These are phyloP conservation scores for Anthracocystis panici-leucophaei DNA, from an alignment of 1,284 basidiomycete genomes.

Conservation along the genomic window DNA sequence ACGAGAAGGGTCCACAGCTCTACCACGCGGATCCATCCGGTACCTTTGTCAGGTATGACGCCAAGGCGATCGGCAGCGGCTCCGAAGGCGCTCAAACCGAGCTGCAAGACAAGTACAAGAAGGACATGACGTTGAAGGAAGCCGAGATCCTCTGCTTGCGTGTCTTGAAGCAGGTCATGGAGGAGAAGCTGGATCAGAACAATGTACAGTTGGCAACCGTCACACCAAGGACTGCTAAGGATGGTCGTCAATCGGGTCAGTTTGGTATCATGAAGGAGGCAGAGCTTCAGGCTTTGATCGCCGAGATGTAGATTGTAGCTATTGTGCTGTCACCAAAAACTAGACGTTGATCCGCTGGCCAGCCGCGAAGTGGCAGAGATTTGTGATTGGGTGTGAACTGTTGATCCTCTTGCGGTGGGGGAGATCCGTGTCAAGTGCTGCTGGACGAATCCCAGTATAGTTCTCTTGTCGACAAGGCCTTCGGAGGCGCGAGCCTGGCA, in stretches of 20 bases:
- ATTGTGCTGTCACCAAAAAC: neutral
- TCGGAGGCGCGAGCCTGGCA: too few relatives aligned
- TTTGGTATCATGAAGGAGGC: constrained; percentile 65
- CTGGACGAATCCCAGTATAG: too few relatives aligned
- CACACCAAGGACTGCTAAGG: constrained; percentile 59
- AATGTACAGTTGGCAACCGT: constrained; percentile 91
- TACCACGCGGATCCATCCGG: constrained; percentile 97
- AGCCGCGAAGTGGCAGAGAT: neutral
- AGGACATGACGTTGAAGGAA: constrained; percentile 93
- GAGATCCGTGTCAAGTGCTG: too few relatives aligned
- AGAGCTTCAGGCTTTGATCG: constrained; percentile 64
- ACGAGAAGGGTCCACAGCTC: constrained; percentile 94
- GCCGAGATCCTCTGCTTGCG: constrained; percentile 87
- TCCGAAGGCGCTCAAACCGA: constrained; percentile 97
- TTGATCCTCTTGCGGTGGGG: too few relatives aligned
- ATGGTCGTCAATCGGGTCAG: constrained; percentile 63
- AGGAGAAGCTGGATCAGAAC: constrained; percentile 97
- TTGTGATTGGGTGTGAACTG: too few relatives aligned
- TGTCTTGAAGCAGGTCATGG: constrained; percentile 99
- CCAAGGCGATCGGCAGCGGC: constrained; percentile 98
- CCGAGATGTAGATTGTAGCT: constrained; percentile 57
- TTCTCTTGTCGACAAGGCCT: too few relatives aligned
- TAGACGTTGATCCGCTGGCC: neutral
- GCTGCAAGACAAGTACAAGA: constrained; percentile 96
- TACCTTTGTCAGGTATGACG: constrained; percentile 95